Percentiles rank a stretch among this genome's conserved stretches.
These are phyloP conservation scores for Bryoglossum gracile DNA, from an alignment of 495 filamentous ascomycete species.

Conservation along the genomic window DNA sequence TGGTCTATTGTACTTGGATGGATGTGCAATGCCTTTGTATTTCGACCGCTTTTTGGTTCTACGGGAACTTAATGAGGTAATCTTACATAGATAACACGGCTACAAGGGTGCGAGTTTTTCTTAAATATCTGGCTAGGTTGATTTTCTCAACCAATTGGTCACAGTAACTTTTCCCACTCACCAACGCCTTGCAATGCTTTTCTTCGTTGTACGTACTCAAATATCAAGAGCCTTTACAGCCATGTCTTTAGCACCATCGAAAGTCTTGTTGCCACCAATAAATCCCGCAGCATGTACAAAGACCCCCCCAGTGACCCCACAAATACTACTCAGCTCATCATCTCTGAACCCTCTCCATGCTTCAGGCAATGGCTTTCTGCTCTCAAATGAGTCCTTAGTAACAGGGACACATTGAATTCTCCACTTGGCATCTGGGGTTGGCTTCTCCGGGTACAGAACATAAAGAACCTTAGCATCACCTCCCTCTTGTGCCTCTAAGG, in stretches of 20 bases:
- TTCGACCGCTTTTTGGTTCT: too few relatives aligned
- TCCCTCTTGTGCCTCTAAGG: constrained; percentile 59
- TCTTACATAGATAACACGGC: too few relatives aligned
- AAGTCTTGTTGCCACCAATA: constrained; percentile 89
- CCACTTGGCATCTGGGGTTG: constrained; percentile 68
- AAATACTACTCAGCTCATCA: constrained; percentile 65
- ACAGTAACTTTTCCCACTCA: constrained; percentile 12
- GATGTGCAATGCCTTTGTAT: too few relatives aligned
- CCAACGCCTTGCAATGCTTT: constrained; percentile 21
- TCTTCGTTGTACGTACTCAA: neutral
- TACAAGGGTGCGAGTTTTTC: too few relatives aligned
- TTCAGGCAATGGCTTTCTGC: constrained; percentile 82
- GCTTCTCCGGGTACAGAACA: constrained; percentile 86
- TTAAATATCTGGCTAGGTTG: too few relatives aligned
- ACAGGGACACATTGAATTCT: constrained; percentile 82
- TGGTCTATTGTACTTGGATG: too few relatives aligned
- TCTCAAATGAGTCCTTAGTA: constrained; percentile 76
- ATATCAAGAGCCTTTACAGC: constrained; percentile 55
- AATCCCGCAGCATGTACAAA: constrained; percentile 95
- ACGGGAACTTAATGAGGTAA: too few relatives aligned
- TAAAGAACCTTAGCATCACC: constrained; percentile 58
- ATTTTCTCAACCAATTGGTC: too few relatives aligned
- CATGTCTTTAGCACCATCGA: constrained; percentile 84
- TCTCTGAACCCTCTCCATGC: constrained; percentile 87
- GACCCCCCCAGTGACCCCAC: constrained; percentile 68